Evolutionary conservation across 805 yeast species (phyloP), one percentile per base, ranked within the genome.

Genomic region (Limtongia smithiae): DNA sequence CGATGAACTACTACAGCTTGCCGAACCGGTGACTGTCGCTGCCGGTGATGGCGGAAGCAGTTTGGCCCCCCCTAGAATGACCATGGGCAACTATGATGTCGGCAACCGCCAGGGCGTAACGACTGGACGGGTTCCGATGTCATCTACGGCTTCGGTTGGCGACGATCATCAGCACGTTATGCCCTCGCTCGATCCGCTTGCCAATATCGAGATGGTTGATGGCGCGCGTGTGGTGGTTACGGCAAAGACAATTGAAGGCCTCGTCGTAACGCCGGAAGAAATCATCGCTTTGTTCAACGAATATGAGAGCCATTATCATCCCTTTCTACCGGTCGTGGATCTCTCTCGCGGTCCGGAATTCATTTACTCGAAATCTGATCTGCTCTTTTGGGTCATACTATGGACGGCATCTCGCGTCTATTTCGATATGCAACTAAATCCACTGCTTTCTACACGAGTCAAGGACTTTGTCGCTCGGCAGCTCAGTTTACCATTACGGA

Each of bases 341-440:
- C 76, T 91, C 2, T 56, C 71, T 5, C 78, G 77, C 53, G 96
- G 96, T 8, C 93, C 95, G 0, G 97, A 89, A 59, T 71, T 80
- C 40, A 76, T 90, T 7, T 86, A 85, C 65, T 68, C 79, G 50
- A 72, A 85, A 15, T 88, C 96, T 50, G 96, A 97, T 0, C 83
- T 91, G 2, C 70, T 91, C 17, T 91, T 91, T 62, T 91, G 98
- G 98, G 90, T 91, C 0, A 82, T 91, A 14, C 82, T 90, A 80
- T 79, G 88, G 35, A 84, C 88, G 1, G 86, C 95, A 0, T 69
- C 89, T 37, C 76, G 98, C 51, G 73, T 95, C 48, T 74, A 73
- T 51, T 36, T 51, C 4, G 71, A 72, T 24, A 63, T 71, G 1
- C 62, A 48, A 49, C 58, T 49, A 14, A 52, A 35, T 33, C 56